Percentiles rank a stretch among this genome's conserved stretches.
phyloP scores from a whole-genome alignment of 441 rosid species.

The Bruguiera hainesii region DNA sequence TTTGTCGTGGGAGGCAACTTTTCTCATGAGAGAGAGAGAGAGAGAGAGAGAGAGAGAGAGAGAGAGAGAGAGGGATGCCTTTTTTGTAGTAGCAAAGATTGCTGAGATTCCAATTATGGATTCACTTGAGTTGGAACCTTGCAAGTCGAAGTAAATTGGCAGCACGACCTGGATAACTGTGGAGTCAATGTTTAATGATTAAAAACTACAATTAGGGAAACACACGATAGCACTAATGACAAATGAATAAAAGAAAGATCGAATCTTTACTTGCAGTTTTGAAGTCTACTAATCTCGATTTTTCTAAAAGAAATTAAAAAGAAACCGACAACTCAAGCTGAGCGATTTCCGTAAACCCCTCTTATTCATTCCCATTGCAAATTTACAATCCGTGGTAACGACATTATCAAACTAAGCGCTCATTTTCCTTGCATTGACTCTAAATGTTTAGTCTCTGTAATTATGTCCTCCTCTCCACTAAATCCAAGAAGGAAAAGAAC shows the following conservation, averaged over 20 bases:
- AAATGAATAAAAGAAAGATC: not conserved
- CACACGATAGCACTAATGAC: not conserved
- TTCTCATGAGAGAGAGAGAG: not conserved
- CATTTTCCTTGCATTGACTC: no score
- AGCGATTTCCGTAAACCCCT: no score
- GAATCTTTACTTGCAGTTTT: not conserved
- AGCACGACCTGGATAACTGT: not conserved
- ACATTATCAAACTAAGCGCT: no score
- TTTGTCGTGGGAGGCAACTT: conserved; percentile 41
- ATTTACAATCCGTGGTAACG: no score
- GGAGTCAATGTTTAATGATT: conserved; percentile 13
- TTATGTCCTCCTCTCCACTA: no score
- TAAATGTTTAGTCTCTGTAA: no score
- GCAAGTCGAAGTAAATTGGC: conserved; percentile 9
- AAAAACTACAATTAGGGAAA: not conserved
- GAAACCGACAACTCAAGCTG: no score
- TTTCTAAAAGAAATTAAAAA: no score
- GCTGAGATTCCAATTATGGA: conserved; percentile 10
- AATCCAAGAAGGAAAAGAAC: no score
- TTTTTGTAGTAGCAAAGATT: not conserved
- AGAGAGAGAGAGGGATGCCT: conserved; percentile 12
- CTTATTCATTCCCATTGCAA: no score
- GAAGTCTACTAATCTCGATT: no score
- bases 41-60: not conserved
- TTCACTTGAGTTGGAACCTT: conserved; percentile 9